These are phyloP conservation scores for Colletotrichum sidae DNA, from an alignment of 2,329 filamentous ascomycete genomes.

Conservation along the genomic window DNA sequence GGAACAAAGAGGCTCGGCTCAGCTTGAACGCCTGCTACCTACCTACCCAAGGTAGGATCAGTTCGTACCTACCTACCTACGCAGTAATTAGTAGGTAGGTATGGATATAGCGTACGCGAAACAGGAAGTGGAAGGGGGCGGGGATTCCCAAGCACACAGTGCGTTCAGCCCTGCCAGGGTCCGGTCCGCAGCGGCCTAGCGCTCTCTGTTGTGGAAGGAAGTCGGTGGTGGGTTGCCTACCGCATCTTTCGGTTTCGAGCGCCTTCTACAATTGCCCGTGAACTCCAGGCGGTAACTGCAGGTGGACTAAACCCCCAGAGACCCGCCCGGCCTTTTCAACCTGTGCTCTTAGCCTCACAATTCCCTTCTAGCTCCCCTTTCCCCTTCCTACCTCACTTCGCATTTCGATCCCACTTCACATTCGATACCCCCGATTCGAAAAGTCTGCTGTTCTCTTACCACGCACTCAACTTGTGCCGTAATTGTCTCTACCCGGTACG, in stretches of 20 bases:
- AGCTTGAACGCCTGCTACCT: conserved; percentile 15
- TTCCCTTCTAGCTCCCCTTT: conserved; percentile 24
- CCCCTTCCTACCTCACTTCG: conserved; percentile 8
- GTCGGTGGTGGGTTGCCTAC: conserved; percentile 29
- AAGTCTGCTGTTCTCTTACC: too few relatives aligned
- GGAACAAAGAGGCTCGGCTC: conserved; percentile 23
- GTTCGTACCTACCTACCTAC: too few relatives aligned
- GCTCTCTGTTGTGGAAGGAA: background rate
- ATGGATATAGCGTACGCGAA: background rate
- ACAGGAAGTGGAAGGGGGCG: conserved; percentile 1
- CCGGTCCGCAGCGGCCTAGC: conserved; percentile 28
- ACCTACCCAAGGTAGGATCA: background rate
- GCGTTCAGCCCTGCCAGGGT: conserved; percentile 38
- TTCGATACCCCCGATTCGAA: too few relatives aligned
- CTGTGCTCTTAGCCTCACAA: conserved; percentile 29
- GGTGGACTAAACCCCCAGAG: conserved; percentile 29
- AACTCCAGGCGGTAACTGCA: conserved; percentile 34
- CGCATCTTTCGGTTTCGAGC: conserved; percentile 38
- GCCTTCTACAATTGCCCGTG: conserved; percentile 38
- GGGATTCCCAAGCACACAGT: conserved; percentile 15
- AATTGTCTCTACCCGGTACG: too few relatives aligned
- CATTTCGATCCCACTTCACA: background rate
- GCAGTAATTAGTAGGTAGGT: too few relatives aligned
- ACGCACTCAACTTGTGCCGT: too few relatives aligned
- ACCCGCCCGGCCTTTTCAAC: conserved; percentile 34